A percentile compares a stretch with the other conserved stretches of the same genome.
Evolutionary conservation across 2,329 filamentous ascomycete species (phyloP).

Genomic region (Talaromyces pinophilus): DNA sequence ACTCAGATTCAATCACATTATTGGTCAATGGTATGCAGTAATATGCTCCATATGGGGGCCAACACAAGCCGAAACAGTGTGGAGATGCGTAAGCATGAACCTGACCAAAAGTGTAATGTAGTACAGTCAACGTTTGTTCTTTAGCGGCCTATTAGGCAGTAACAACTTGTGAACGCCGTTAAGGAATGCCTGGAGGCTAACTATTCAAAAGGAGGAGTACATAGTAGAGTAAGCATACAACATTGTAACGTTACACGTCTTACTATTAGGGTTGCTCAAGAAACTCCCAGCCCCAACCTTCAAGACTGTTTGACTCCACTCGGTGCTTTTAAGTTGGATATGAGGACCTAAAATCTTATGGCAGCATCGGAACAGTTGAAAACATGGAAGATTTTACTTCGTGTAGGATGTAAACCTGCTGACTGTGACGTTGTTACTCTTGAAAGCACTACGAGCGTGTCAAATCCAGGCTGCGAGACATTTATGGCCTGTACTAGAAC

Average conservation of each 20-base stretch:
- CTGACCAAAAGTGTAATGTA: constrained; percentile 1
- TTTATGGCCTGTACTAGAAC: neutral
- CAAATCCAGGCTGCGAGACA: neutral
- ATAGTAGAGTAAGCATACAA: neutral
- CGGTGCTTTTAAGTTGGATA: neutral
- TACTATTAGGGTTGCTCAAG: neutral
- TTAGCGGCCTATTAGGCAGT: neutral
- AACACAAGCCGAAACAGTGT: neutral
- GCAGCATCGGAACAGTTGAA: neutral
- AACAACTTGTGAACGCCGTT: neutral
- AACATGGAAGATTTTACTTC: neutral
- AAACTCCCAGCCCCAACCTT: neutral
- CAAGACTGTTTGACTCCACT: neutral
- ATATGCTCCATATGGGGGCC: neutral
- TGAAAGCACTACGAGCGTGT: neutral
- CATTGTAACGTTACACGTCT: constrained; percentile 7
- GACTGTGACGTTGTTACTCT: neutral
- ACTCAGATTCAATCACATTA: neutral
- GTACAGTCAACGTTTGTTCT: neutral
- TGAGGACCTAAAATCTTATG: neutral
- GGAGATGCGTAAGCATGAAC: neutral
- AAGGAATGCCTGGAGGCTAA: neutral
- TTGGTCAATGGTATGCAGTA: neutral
- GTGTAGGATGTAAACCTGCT: neutral
- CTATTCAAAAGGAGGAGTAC: neutral